phyloP scores from a whole-genome alignment of 768 basidiomycete species.

The Albatrellus ellisii region DNA sequence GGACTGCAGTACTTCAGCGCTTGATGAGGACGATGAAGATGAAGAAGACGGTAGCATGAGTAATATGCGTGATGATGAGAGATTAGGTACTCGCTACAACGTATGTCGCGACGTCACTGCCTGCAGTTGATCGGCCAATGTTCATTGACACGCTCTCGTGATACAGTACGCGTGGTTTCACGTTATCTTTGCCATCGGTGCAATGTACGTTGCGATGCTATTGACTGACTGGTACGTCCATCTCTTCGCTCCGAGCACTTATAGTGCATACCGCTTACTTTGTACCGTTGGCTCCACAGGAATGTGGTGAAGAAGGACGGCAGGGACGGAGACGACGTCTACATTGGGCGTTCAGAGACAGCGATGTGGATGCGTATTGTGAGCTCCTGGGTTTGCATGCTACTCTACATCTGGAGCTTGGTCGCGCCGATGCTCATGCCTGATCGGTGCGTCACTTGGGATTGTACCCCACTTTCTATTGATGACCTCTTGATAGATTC shows the following conservation, averaged over 20 bases:
- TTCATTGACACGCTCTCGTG: constrained; percentile 7
- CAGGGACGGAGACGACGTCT: constrained; percentile 56
- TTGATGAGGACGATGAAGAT: constrained; percentile 59
- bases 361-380: constrained; percentile 99
- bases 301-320: constrained; percentile 48
- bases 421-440: constrained; percentile 85
- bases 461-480: no score
- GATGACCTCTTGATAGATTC: no score
- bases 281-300: no score
- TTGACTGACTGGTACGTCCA: constrained; percentile 85
- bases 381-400: constrained; percentile 88
- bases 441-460: constrained; percentile 70
- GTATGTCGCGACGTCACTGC: constrained; percentile 29
- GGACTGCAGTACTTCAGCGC: constrained; percentile 84
- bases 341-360: constrained; percentile 89
- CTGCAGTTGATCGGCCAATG: neutral
- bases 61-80: constrained; percentile 84
- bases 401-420: constrained; percentile 78
- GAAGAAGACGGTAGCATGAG: constrained; percentile 64
- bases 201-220: constrained; percentile 97
- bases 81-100: constrained; percentile 88
- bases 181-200: constrained; percentile 86
- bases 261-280: no score
- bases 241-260: neutral
- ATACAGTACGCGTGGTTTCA: constrained; percentile 96